phyloP scores from a whole-genome alignment of 345 rosid genomes.

The Nephelium lappaceum region DNA sequence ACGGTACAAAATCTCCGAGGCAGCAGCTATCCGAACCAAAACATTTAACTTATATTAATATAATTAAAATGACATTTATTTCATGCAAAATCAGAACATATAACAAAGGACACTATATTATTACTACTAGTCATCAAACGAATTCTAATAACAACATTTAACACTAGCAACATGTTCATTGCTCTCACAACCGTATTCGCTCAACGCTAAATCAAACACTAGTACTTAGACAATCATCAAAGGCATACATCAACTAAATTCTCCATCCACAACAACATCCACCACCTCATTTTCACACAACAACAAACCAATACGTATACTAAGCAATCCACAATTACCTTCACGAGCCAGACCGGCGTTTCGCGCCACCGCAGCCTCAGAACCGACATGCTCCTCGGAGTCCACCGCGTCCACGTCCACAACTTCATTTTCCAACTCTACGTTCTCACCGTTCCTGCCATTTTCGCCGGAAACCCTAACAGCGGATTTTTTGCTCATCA shows the following conservation, averaged over 20 bases:
- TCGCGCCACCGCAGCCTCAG: no score
- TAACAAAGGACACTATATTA: no score
- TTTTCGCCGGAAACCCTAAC: conserved; percentile 14
- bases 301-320: background rate
- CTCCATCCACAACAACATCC: background rate
- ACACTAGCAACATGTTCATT: no score
- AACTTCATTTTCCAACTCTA: background rate
- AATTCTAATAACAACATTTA: no score
- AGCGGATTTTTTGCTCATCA: background rate
- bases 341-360: background rate
- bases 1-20: no score
- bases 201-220: no score
- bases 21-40: no score
- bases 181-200: no score
- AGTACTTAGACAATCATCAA: background rate
- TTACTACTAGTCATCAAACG: no score
- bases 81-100: no score
- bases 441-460: background rate
- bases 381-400: background rate
- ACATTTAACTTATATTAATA: no score
- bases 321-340: background rate
- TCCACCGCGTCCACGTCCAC: background rate
- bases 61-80: no score
- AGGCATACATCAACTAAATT: background rate
- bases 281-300: background rate